Base-by-base conservation (phyloP, 176 grass and related monocot species). In the Lolium rigidum region DNA sequence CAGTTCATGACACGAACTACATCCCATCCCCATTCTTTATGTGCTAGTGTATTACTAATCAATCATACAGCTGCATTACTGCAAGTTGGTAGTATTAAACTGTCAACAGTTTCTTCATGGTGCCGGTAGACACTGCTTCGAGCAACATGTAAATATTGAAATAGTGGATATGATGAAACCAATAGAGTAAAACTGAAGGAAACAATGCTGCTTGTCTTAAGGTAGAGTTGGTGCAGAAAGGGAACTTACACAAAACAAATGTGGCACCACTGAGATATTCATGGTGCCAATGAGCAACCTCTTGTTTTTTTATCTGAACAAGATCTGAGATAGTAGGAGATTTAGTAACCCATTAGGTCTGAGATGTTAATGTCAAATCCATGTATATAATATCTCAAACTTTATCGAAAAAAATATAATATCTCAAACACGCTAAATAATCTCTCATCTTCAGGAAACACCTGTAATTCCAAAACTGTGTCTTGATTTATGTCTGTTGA, bases 121-220 rank as follows among this genome's bases (percentile, higher is more conserved):
- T 48, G 63, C 54, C 21, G 56, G 82, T 84, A 80, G 65, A 88
- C 87, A 64, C 72, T 80, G 81, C 21, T 80, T 84, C 54, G 73
- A 80, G 64, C 79, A 82, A 74, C 46, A 80, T 49, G 60, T n/a
- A 13, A 44, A 55, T 74, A 56, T 78, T 89, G 80, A 7, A 76
- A 41, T 26, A 10, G 43, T 72, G 21, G 44, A 64, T 6, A 31
- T 15, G 43, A 62, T 18, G 46, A 22, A 55, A 71, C 83, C 86
- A 88, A 86, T 82, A 74, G 74, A 52, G 25, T 78, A 62, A 44
- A 90, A 87, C 74, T 79, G 52, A 57, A 70, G 49, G 63, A 20
- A 84, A 48, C 70, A 81, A 88, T 79, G 54, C 4, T 74, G 16
- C 67, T 92, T 90, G 78, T 86, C 78, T 68, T 51, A 50, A 80